Evolutionary conservation across 768 basidiomycete species (phyloP), one percentile per base, ranked within the genome.

Genomic region (Leccinum incarnatum): DNA sequence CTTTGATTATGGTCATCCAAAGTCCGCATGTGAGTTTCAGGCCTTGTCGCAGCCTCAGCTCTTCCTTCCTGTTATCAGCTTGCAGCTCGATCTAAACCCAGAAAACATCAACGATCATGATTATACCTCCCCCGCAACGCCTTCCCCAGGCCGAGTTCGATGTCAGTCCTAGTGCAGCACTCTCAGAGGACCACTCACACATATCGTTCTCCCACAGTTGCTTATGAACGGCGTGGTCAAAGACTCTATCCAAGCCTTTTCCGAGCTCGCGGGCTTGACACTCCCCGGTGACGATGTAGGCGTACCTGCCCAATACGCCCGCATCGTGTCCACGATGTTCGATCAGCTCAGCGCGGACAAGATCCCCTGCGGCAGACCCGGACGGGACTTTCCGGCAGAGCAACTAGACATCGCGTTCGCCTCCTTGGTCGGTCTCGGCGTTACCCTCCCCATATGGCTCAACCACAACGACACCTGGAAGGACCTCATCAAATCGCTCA

Each of bases 401-500:
- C 29, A 50, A 30, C 45, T 72, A 32, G 61, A 62, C 17, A 40
- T 67, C 36, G 50, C 55, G 5, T 54, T 64, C 32, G 42, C 62
- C 5, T 63, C 60, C 23, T 47, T 72, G 51, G 53, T 51, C n/a
- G 56, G 64, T 1, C 55, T 73, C 5, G 71, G 70, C 0, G 32
- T 60, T n/a, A 67, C 61, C 25, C 30, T 72, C 9, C 65, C 69
- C 15, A 25, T 63, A 36, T 72, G 71, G 70, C 51, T 69, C 29
- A 62, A 48, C 37, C 49, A 63, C 54, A 50, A 42, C 12, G 63
- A 65, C 15, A 45, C 65, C 34, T 40, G 42, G 50, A 17, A 55
- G 21, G 40, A 54, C 12, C 69, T 72, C n/a, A 15, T 49, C 34
- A 60, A 61, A 23, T 51, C 48, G 3, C 62, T 72, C 17, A 54